Evolutionary conservation across 495 filamentous ascomycete genomes (phyloP).

Genomic region (Barbatosphaeria neglecta): DNA sequence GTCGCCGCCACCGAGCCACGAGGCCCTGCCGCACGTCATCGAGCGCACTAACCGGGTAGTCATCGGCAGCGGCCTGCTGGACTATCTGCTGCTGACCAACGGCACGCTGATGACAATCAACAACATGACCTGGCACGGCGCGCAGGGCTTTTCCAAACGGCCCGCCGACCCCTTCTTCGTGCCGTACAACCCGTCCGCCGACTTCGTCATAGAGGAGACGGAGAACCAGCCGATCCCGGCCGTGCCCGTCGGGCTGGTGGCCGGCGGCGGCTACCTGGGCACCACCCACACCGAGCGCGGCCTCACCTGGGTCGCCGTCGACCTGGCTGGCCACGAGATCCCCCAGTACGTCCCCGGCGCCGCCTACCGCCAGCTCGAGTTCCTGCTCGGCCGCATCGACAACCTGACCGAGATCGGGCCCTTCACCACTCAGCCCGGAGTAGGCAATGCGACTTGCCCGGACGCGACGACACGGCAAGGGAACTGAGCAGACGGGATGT

Average conservation of each 20-base stretch:
- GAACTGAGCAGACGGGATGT: no score
- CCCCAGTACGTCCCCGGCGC: slow-evolving; percentile 48
- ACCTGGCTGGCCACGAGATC: slow-evolving; percentile 46
- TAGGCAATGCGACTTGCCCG: not conserved
- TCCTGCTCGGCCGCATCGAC: slow-evolving; percentile 44
- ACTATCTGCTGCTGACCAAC: slow-evolving; percentile 43
- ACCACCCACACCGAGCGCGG: slow-evolving; percentile 49
- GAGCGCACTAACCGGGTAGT: slow-evolving; percentile 52
- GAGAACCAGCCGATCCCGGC: not conserved
- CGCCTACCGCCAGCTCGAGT: slow-evolving; percentile 52
- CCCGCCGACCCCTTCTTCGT: slow-evolving; percentile 47
- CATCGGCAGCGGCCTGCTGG: slow-evolving; percentile 47
- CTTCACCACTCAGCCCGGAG: slow-evolving; percentile 3
- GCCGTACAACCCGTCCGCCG: slow-evolving; percentile 37
- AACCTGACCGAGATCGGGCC: slow-evolving; percentile 4
- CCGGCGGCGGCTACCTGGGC: slow-evolving; percentile 45
- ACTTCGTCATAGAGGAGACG: not conserved
- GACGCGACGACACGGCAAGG: no score
- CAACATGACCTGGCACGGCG: slow-evolving; percentile 66
- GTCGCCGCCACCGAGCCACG: slow-evolving; percentile 34
- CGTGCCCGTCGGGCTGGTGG: slow-evolving; percentile 22
- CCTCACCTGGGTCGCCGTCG: slow-evolving; percentile 47
- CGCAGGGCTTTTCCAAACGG: slow-evolving; percentile 46
- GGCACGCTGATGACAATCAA: slow-evolving; percentile 57
- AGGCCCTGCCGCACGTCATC: slow-evolving; percentile 50